Evolutionary conservation across 768 basidiomycete species (phyloP), one percentile per base, ranked within the genome.

Genomic region (Lyophyllum semitale): DNA sequence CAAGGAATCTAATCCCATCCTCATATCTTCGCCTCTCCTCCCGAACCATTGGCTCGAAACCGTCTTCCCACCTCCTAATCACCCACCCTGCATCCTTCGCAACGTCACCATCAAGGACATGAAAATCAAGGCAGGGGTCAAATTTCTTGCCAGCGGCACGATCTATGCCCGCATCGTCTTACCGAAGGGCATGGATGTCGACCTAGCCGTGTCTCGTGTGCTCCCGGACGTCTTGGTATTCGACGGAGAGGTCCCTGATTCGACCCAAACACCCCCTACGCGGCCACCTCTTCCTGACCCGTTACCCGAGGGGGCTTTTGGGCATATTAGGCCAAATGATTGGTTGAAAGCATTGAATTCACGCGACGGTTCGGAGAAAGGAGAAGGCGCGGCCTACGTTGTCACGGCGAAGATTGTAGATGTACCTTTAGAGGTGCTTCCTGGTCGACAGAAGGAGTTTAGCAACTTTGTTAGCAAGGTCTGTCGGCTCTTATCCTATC

Each of bases 381-480:
- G 71, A 15, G 79, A 81, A 18, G 88, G 85, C 4, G 75, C 82
- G 1, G 72, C 76, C 3, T 84, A 85, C 58, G 71, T 73, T 0
- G 82, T 94, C 11, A 77, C 79, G 0, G 89, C 92, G 8, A 77
- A 78, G 59, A 80, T 93, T 44, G 76, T 79, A 2, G 88, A 93
- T 60, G 85, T 91, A 11, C 90, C 91, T 12, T 71, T 94, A 27
- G 73, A 91, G 53, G 88, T 93, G 9, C 73, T 94, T 0, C 89
- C 91, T 0, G 90, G 91, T 6, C 80, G 92, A 40, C 81, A 91
- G 67, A 83, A 78, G 57, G 82, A 88, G 63, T 92, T 94, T 59
- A 84, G 87, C 56, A 76, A 78, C 51, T 94, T 94, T 57, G 82
- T 93, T 15, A 71, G 79, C 59, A 93, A 94, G 84, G 91, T 90